Evolutionary conservation across 2,329 filamentous ascomycete species (phyloP).

Genomic region (Penicillium oxalicum): DNA sequence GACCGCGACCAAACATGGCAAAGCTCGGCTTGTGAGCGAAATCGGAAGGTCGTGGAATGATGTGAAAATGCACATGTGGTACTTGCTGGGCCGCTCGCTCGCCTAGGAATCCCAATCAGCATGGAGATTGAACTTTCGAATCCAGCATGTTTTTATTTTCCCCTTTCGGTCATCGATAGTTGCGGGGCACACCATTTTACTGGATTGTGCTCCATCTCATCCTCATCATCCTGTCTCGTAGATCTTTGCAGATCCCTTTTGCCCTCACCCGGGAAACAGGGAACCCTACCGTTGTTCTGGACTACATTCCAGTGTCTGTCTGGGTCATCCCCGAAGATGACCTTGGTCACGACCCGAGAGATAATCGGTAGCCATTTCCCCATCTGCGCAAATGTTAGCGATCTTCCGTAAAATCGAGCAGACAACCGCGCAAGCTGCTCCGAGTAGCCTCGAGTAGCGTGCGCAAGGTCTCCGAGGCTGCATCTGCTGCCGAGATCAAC

Average conservation of each 20-base stretch:
- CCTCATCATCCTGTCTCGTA: too few species aligned
- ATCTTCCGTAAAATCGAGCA: background rate
- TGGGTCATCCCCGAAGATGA: constrained; percentile 50
- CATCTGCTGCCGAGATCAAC: constrained; percentile 26
- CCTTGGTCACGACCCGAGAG: constrained; percentile 67
- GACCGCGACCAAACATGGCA: constrained; percentile 44
- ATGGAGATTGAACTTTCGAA: background rate
- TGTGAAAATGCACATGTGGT: constrained; percentile 87
- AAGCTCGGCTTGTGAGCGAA: constrained; percentile 30
- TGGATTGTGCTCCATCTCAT: too few species aligned
- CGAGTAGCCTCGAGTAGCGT: too few species aligned
- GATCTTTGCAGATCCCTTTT: too few species aligned
- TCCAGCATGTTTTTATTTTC: background rate
- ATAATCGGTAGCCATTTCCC: constrained; percentile 43
- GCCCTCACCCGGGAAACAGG: background rate
- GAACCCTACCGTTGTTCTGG: constrained; percentile 71
- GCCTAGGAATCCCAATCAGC: constrained; percentile 40
- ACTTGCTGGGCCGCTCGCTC: constrained; percentile 86
- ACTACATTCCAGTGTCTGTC: constrained; percentile 84
- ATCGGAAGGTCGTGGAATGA: constrained; percentile 69
- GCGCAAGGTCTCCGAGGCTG: too few species aligned
- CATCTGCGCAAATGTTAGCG: constrained; percentile 25
- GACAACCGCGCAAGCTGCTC: background rate
- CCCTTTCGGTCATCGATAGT: background rate
- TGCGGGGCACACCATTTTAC: background rate